Evolutionary conservation across 2,329 filamentous ascomycete species (phyloP).

Genomic region (Fusarium sp.): DNA sequence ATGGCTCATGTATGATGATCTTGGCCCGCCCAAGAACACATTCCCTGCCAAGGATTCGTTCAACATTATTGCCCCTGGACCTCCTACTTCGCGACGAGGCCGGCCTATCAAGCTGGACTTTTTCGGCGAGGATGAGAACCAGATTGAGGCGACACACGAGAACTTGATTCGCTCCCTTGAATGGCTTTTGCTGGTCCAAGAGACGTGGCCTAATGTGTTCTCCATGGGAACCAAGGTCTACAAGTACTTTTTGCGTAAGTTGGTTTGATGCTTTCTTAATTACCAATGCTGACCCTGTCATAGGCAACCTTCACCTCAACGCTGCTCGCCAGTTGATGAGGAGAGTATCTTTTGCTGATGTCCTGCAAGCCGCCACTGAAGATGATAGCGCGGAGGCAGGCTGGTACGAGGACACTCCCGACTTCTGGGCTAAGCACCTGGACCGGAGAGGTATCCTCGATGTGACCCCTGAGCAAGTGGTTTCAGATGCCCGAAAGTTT

Average conservation of each 20-base stretch:
- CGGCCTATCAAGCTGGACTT: slow-evolving; percentile 74
- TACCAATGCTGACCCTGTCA: slow-evolving; percentile 14
- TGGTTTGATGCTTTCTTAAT: not conserved
- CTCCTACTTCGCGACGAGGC: slow-evolving; percentile 53
- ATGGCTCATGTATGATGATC: slow-evolving; percentile 58
- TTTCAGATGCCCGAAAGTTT: slow-evolving; percentile 66
- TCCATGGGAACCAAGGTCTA: slow-evolving; percentile 74
- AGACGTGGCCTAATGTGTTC: slow-evolving; percentile 75
- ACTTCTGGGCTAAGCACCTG: slow-evolving; percentile 52
- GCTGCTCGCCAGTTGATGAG: slow-evolving; percentile 63
- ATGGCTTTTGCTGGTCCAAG: slow-evolving; percentile 81
- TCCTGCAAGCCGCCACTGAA: slow-evolving; percentile 54
- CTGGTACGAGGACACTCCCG: slow-evolving; percentile 50
- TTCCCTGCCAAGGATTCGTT: slow-evolving; percentile 57
- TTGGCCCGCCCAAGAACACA: slow-evolving; percentile 46
- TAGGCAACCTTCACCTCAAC: slow-evolving; percentile 60
- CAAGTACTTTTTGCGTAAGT: slow-evolving; percentile 83
- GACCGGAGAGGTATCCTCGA: slow-evolving; percentile 48
- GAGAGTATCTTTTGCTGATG: slow-evolving; percentile 58
- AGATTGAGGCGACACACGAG: slow-evolving; percentile 68
- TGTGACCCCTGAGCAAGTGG: slow-evolving; percentile 54
- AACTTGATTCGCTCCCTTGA: slow-evolving; percentile 79
- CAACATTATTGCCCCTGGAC: slow-evolving; percentile 57
- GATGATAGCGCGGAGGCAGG: slow-evolving; percentile 50
- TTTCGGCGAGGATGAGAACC: slow-evolving; percentile 66